Percentiles rank a stretch among this genome's conserved stretches.
These are phyloP conservation scores for Stachybotrys chartarum DNA, from an alignment of 2,329 filamentous ascomycete species.

Conservation along the genomic window DNA sequence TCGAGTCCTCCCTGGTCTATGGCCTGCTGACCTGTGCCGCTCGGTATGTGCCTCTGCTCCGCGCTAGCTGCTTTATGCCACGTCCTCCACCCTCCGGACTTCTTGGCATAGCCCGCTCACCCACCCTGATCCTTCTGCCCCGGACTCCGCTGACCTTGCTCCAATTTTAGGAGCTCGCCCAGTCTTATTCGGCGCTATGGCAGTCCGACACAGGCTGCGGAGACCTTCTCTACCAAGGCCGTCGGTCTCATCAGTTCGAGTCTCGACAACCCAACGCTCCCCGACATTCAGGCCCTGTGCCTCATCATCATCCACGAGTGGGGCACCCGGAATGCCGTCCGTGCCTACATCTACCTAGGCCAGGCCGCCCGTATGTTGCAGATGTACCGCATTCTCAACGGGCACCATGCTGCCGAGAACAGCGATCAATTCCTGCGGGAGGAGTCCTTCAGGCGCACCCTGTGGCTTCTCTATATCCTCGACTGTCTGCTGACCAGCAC, in stretches of 20 bases:
- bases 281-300: conserved; percentile 55
- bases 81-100: conserved; percentile 9
- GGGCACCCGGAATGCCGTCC: conserved; percentile 54
- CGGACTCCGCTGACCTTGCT: not conserved
- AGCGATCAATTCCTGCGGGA: conserved; percentile 54
- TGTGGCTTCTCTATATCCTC: conserved; percentile 57
- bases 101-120: conserved; percentile 5
- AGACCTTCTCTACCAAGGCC: conserved; percentile 53
- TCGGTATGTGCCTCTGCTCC: conserved; percentile 35
- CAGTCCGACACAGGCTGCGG: conserved; percentile 45
- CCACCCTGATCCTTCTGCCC: not conserved
- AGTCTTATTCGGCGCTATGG: conserved; percentile 52
- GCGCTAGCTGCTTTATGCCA: conserved; percentile 2
- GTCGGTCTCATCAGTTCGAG: conserved; percentile 50
- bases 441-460: conserved; percentile 52
- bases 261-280: conserved; percentile 50
- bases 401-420: conserved; percentile 42
- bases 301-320: conserved; percentile 57
- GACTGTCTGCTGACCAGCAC: conserved; percentile 57
- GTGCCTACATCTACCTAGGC: conserved; percentile 56
- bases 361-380: conserved; percentile 58
- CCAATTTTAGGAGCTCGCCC: conserved; percentile 42
- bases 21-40: conserved; percentile 51
- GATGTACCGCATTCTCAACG: conserved; percentile 55
- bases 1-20: conserved; percentile 51